Conservation (phyloP, 495 filamentous ascomycete species). For the Xylaria grammica region DNA sequence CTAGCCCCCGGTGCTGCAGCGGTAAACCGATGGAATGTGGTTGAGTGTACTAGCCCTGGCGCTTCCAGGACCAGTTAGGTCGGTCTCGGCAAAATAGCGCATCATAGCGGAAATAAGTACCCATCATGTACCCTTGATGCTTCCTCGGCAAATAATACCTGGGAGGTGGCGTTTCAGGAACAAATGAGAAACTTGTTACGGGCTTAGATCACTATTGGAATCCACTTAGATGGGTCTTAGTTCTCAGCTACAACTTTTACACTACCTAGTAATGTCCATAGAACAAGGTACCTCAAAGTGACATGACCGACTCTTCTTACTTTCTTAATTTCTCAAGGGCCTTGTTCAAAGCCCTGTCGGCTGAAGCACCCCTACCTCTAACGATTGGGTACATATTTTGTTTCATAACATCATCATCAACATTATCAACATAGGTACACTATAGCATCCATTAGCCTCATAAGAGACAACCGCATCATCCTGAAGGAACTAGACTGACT, state of each 20-base stretch:
- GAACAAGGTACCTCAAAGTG: slow-evolving; percentile 10
- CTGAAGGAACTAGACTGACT: too few species aligned
- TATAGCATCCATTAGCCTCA: too few species aligned
- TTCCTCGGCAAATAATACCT: too few species aligned
- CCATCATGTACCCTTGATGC: not conserved
- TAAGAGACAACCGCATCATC: too few species aligned
- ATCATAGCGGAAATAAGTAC: not conserved
- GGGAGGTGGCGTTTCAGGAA: not conserved
- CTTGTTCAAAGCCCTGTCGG: slow-evolving; percentile 12
- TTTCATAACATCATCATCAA: slow-evolving; percentile 11
- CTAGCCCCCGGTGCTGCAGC: slow-evolving; percentile 3
- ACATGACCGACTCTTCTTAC: not conserved
- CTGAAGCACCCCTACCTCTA: slow-evolving; percentile 9
- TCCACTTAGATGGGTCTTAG: slow-evolving; percentile 7
- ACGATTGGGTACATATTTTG: too few species aligned
- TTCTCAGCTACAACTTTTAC: slow-evolving; percentile 12
- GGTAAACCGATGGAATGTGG: not conserved
- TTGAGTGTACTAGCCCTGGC: slow-evolving; percentile 3
- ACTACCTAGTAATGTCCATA: not conserved
- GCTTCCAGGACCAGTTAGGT: slow-evolving; percentile 16
- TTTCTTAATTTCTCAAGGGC: not conserved
- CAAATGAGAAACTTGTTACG: not conserved
- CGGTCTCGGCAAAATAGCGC: slow-evolving; percentile 13
- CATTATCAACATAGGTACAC: not conserved
- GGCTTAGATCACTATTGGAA: slow-evolving; percentile 1